Evolutionary conservation across 306 rosid species (phyloP).

Genomic region (Herpetospermum pedunculosum): DNA sequence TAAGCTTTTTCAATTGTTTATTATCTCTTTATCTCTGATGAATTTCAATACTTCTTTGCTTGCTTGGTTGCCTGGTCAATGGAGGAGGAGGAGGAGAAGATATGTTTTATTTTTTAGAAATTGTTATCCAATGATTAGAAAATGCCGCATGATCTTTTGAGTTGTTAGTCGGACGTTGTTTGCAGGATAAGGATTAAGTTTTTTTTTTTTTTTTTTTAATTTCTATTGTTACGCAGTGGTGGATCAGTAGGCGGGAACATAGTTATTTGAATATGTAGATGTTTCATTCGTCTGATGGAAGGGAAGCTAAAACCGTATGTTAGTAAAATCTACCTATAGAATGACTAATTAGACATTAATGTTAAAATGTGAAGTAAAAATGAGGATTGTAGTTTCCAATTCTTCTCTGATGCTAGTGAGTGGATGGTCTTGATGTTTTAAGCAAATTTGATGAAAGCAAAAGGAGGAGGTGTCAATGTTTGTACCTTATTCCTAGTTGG

Average conservation of each 20-base stretch:
- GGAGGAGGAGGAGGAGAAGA: neutral
- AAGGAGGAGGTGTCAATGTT: neutral
- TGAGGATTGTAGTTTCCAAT: neutral
- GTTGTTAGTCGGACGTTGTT: neutral
- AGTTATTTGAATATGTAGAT: neutral
- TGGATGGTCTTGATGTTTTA: neutral
- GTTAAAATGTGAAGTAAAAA: neutral
- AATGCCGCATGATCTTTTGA: neutral
- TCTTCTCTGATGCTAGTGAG: neutral
- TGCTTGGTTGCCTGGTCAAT: neutral
- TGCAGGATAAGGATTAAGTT: neutral
- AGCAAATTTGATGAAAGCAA: neutral
- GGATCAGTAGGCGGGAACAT: neutral
- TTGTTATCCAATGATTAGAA: neutral
- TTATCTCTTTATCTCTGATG: neutral
- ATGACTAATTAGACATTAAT: neutral
- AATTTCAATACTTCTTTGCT: neutral
- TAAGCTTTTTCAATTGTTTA: conserved; percentile 4
- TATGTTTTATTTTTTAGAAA: neutral
- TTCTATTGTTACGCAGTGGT: neutral
- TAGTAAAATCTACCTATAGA: neutral
- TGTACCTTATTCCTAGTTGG: neutral
- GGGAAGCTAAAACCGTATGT: neutral
- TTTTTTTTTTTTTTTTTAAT: no score
- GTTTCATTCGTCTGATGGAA: neutral